Base-by-base conservation (phyloP, 2,329 filamentous ascomycete species). In the Alternaria panax region DNA sequence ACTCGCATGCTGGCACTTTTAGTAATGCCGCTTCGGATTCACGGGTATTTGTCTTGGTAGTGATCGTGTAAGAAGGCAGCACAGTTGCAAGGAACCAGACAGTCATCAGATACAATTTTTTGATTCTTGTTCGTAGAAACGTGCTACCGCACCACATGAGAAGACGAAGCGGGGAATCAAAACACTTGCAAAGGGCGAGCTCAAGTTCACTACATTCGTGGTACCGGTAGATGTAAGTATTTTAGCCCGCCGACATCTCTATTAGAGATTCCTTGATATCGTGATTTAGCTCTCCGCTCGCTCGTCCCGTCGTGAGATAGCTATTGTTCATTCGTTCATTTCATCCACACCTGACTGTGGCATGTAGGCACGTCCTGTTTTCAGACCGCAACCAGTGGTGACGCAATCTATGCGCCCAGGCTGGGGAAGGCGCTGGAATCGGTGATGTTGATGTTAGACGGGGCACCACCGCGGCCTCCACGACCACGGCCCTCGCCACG, bases 361-460 rank as follows among this genome's bases (percentile, higher is more conserved):
- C 51, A 52, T 57, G 54, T 51, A 63, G 54, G 59, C 57, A 66
- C 55, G 60, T 50, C 55, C 57, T 58, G 54, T 34, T 18, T 57
- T 52, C 25, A 60, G 65, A 66, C 70, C 65, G 57, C 25, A 42
- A 59, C 48, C 50, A 57, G 47, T 34, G 65, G 70, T 62, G 66
- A 66, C 42, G 48, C 47, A 62, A 53, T 67, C 57, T 81, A 81
- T 70, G 77, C 70, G 71, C 83, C 84, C 66, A 86, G 75, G 77
- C 79, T 83, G 56, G 84, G 84, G 81, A 86, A 86, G 65, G 83
- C 83, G 63, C 73, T 81, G 66, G 77, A 74, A 76, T 86, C 84
- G 64, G 77, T 71, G 68, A 83, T 75, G 77, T 84, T 83, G 77
- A 82, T 79, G 62, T 76, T 71, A 59, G 79, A 74, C 60, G 66